Evolutionary conservation across 106 monocot genomes (phyloP).

Genomic region (Dioscorea dumetorum): DNA sequence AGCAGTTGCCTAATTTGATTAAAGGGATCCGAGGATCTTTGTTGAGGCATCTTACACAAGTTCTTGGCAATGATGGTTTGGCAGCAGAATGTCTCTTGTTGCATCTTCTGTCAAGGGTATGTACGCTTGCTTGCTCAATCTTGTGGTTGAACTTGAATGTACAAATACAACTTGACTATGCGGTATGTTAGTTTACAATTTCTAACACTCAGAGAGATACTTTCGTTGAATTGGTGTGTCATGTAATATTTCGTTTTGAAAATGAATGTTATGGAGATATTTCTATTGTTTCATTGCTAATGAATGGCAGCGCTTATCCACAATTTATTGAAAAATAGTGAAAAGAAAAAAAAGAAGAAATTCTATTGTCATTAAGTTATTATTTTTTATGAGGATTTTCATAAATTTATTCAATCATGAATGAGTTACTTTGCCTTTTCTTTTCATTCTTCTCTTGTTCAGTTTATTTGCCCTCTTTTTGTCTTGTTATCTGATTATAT

Average conservation of each 20-base stretch:
- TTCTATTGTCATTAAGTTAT: too few species aligned
- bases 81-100: conserved; percentile 74
- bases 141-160: neutral
- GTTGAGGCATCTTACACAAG: conserved; percentile 47
- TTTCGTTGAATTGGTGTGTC: too few species aligned
- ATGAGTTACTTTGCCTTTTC: too few species aligned
- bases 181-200: neutral
- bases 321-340: neutral
- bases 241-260: too few species aligned
- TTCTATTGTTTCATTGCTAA: too few species aligned
- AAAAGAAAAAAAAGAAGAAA: neutral
- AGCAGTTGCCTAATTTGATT: conserved; percentile 44
- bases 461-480: too few species aligned
- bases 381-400: too few species aligned
- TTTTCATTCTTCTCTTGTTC: too few species aligned
- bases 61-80: conserved; percentile 75
- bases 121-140: neutral
- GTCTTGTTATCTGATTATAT: too few species aligned
- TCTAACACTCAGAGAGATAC: neutral
- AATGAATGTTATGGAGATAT: too few species aligned
- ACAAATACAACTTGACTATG: neutral
- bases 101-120: conserved; percentile 89
- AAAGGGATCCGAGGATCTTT: conserved; percentile 65
- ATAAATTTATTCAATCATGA: too few species aligned
- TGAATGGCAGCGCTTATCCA: neutral